A percentile compares a stretch with the other conserved stretches of the same genome.
Conservation (phyloP, 306 rosid genomes). For the Acacia acuminata region DNA sequence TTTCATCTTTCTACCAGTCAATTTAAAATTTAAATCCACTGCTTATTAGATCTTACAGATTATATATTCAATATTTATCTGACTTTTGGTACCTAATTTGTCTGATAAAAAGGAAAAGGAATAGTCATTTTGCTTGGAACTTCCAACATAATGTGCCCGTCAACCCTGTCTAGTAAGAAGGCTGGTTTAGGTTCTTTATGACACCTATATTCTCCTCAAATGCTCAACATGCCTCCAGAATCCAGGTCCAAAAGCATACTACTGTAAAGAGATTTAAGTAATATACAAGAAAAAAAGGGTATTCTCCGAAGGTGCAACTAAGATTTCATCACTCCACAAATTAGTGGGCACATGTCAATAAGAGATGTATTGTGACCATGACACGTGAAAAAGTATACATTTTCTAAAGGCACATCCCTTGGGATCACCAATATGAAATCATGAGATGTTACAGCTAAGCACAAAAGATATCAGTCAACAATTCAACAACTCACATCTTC, state of each 20-base stretch:
- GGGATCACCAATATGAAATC: neutral
- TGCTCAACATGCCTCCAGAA: slow-evolving; percentile 1
- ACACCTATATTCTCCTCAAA: slow-evolving; percentile 12
- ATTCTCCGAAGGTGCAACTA: neutral
- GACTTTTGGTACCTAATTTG: neutral
- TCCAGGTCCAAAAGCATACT: slow-evolving; percentile 2
- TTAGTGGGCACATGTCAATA: neutral
- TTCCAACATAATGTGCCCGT: slow-evolving; percentile 3
- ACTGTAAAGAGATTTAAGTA: neutral
- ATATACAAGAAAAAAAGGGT: neutral
- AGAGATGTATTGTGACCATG: slow-evolving; percentile 1
- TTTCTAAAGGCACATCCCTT: neutral
- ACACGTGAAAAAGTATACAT: slow-evolving; percentile 6
- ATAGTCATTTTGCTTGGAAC: slow-evolving; percentile 14
- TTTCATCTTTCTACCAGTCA: slow-evolving; percentile 3
- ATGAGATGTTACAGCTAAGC: neutral
- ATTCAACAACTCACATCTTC: slow-evolving; percentile 62
- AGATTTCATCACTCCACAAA: slow-evolving; percentile 10
- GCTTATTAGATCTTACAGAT: slow-evolving; percentile 1
- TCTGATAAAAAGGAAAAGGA: slow-evolving; percentile 4
- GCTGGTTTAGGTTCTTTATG: neutral
- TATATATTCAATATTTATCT: slow-evolving; percentile 1
- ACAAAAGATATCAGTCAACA: slow-evolving; percentile 26
- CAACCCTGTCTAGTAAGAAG: slow-evolving; percentile 15
- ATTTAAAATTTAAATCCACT: slow-evolving; percentile 5